A percentile compares a stretch with the other conserved stretches of the same genome.
Evolutionary conservation across 176 grass and related monocot species (phyloP).

Genomic region (Ensete ventricosum): DNA sequence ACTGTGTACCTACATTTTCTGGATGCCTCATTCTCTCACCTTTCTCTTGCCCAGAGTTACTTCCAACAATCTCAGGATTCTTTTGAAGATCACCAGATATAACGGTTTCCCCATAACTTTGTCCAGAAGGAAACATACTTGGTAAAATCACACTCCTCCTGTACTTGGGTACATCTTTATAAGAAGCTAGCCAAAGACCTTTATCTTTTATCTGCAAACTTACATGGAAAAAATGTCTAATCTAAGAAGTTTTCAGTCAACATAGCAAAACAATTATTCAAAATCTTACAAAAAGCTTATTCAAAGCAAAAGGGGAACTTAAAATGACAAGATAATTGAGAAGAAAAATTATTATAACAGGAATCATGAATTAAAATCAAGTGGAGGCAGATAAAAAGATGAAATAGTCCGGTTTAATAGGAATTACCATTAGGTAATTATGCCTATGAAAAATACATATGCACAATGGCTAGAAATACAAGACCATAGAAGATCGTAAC

Average conservation of each 20-base stretch:
- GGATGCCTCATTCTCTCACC: conserved; percentile 13
- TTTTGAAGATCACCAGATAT: conserved; percentile 19
- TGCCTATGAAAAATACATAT: background rate
- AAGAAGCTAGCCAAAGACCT: conserved; percentile 70
- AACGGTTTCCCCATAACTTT: conserved; percentile 33
- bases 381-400: background rate
- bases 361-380: background rate
- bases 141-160: conserved; percentile 57
- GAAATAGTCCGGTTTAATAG: too few relatives aligned
- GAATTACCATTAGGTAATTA: too few relatives aligned
- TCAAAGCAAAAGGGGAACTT: background rate
- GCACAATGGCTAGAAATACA: background rate
- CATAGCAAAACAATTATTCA: too few relatives aligned
- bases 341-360: background rate
- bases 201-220: conserved; percentile 60
- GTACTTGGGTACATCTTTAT: conserved; percentile 70
- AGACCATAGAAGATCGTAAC: background rate
- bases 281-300: background rate
- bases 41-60: conserved; percentile 22
- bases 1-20: conserved; percentile 13
- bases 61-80: conserved; percentile 24
- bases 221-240: too few relatives aligned
- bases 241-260: too few relatives aligned
- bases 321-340: background rate
- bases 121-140: conserved; percentile 93